phyloP scores from a whole-genome alignment of 495 filamentous ascomycete species.

The Talaromyces nanjingensis region DNA sequence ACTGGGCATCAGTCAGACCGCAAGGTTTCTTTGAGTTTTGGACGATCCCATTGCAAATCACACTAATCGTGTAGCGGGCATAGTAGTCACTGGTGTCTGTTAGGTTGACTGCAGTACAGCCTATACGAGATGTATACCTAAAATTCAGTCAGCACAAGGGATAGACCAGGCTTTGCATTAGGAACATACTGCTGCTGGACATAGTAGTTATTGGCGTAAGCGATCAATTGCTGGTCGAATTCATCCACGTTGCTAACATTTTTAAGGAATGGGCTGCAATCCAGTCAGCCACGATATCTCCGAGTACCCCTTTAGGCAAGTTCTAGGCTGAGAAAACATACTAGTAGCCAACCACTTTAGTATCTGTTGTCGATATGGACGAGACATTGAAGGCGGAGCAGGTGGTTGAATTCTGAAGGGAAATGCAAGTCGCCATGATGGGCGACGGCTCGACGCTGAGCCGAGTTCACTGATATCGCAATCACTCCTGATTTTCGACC shows the following conservation, averaged over 20 bases:
- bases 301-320: background rate
- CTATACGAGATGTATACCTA: slow-evolving; percentile 71
- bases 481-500: background rate
- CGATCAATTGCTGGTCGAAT: slow-evolving; percentile 70
- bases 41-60: slow-evolving; percentile 91
- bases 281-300: slow-evolving; percentile 20
- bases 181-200: slow-evolving; percentile 63
- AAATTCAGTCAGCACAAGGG: slow-evolving; percentile 14
- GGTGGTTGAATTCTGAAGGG: slow-evolving; percentile 67
- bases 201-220: slow-evolving; percentile 69
- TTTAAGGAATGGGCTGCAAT: slow-evolving; percentile 73
- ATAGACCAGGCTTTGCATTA: background rate
- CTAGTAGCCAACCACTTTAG: slow-evolving; percentile 61
- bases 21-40: slow-evolving; percentile 81
- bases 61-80: slow-evolving; percentile 86
- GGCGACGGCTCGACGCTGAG: slow-evolving; percentile 4
- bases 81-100: slow-evolving; percentile 80
- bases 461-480: background rate
- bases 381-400: slow-evolving; percentile 81
- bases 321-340: slow-evolving; percentile 36
- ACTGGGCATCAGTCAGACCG: slow-evolving; percentile 50
- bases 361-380: slow-evolving; percentile 66
- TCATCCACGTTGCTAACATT: slow-evolving; percentile 66
- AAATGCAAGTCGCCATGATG: slow-evolving; percentile 58
- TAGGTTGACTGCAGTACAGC: slow-evolving; percentile 71